Base-by-base conservation (phyloP, 108 stramenopile genomes). In the Bacterosira constricta region DNA sequence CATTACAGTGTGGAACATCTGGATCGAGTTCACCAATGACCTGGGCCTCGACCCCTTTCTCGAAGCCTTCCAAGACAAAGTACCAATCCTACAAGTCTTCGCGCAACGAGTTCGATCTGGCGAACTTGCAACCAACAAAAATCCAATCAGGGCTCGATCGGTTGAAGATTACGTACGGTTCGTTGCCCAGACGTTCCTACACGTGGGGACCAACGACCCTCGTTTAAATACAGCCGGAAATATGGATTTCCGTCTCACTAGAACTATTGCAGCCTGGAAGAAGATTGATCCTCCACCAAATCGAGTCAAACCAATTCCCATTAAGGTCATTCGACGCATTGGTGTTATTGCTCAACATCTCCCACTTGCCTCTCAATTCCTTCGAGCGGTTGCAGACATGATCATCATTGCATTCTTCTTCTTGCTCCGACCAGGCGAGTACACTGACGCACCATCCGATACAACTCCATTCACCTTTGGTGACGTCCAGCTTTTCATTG, bases 391-490 rank as follows among this genome's bases (percentile, higher is more conserved):
- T 1, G 55, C 69, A 2, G 77, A 87, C 42, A 74, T 83, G 77
- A 77, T 83, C 42, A 66, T 69, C 36, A 51, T 87, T 18, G 86
- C 73, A 18, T 84, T 84, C 74, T 87, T 82, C 71, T 84, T 57
- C 50, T 72, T 83, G 53, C 75, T 69, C n/a, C 42, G 68, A 4
- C 68, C 67, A 0, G 68, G 52, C 4, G 65, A 74, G 9, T 51
- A 51, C 26, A 51, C 66, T 57, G 58, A 55, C 45, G n/a, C n/a
- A 23, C 25, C 65, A 15, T 32, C 73, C 8, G 54, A 45, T 1
- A 56, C 53, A 23, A 71, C 69, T 2, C 83, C 75, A 1, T 80
- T 75, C 56, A 0, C 34, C 25, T 34, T 80, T 3, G 38, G 20
- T 0, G 79, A 81, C 57, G 62, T 81, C 35, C 71, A 72, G 20